Evolutionary conservation across 495 filamentous ascomycete genomes (phyloP).

Genomic region (Penicillium flavigenum): DNA sequence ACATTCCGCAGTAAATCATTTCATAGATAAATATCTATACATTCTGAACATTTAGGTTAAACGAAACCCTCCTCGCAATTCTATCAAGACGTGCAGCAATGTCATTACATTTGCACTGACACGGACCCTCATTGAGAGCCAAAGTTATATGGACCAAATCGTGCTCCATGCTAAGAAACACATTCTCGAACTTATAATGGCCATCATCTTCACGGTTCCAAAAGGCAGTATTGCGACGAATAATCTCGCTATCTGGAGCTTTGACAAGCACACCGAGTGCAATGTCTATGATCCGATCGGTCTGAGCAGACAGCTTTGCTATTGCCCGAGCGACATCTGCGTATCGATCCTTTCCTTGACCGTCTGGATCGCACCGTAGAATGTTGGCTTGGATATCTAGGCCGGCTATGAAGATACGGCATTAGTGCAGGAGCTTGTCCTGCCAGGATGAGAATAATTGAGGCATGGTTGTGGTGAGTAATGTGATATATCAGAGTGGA

Average conservation of each 20-base stretch:
- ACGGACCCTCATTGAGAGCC: neutral
- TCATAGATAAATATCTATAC: neutral
- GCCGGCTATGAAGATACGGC: neutral
- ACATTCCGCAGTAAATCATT: neutral
- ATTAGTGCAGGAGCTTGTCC: neutral
- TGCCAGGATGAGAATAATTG: neutral
- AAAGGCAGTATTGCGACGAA: neutral
- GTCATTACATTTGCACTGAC: neutral
- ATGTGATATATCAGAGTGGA: neutral
- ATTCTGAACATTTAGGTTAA: neutral
- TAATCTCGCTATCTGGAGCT: neutral
- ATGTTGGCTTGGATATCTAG: neutral
- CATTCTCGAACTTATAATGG: neutral
- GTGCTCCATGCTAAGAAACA: neutral
- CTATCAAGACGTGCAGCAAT: neutral
- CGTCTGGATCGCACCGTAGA: neutral
- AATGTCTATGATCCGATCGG: neutral
- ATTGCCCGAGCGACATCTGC: neutral
- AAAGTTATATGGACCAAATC: neutral
- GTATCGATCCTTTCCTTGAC: neutral
- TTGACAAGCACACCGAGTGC: neutral
- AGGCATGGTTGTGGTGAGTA: neutral
- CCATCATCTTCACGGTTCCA: neutral
- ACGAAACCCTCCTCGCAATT: neutral
- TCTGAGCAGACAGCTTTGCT: neutral